Evolutionary conservation across 495 filamentous ascomycete species (phyloP), one percentile per base, ranked within the genome.

Genomic region (Hypoxylon trugodes): DNA sequence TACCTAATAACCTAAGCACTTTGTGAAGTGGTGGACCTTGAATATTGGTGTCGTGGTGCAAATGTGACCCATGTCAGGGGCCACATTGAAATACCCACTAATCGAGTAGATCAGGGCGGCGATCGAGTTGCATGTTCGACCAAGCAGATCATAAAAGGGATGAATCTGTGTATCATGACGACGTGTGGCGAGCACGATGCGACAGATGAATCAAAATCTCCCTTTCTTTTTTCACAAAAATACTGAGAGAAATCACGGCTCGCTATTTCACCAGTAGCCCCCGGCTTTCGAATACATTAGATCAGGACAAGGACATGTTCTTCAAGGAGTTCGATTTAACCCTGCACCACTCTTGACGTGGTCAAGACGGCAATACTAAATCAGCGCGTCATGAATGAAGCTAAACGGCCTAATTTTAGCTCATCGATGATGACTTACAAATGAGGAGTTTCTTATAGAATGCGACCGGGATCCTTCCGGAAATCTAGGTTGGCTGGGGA

Each of bases 351-450:
- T 12, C 18, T 33, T 50, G 50, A 50, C 53, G 46, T 59, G 35
- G 41, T 40, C 26, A 7, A 48, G 33, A 62, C 19, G 50, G 40
- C 41, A 59, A 4, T 21, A 49, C 30, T n/a, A 2, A 58, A 13
- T 65, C 54, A 59, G 32, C 36, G 32, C 61, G 49, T 65, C 61
- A 59, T 65, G 21, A 21, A 18, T 9, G 15, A 41, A 48, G 24
- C 16, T 1, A 41, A 30, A 28, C 9, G 9, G 7, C 15, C 9
- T 30, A 42, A n/a, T 15, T 41, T 1, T 15, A 16, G n/a, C 30
- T 43, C 7, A 24, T 56, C 36, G 13, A 63, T 63, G 55, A 59
- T 54, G 41, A 12, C 38, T 48, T 43, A 3, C 9, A 52, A 38
- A 52, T 38, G 26, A 45, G 19, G 1, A 40, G 33, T 36, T 10